These are phyloP conservation scores for Durusdinium trenchii DNA, from an alignment of 73 alveolate genomes.

Conservation along the genomic window DNA sequence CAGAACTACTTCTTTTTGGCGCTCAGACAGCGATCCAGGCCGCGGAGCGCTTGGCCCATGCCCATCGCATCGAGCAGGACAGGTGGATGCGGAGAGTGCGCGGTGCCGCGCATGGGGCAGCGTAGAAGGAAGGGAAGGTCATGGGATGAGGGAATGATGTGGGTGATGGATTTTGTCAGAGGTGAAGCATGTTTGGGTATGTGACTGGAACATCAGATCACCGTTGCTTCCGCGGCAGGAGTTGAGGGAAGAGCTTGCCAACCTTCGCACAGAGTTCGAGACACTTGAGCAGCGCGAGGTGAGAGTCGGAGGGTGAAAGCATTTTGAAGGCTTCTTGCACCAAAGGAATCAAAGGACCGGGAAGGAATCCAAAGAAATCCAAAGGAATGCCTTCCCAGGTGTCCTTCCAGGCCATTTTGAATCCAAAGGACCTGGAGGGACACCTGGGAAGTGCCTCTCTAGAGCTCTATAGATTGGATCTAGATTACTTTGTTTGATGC, in stretches of 20 bases:
- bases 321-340: no score
- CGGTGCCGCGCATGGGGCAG: background rate
- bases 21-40: background rate
- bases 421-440: no score
- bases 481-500: no score
- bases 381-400: no score
- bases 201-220: background rate
- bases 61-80: background rate
- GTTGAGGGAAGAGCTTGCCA: conserved; percentile 40
- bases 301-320: no score
- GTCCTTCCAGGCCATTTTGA: no score
- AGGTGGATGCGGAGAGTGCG: background rate
- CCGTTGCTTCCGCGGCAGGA: background rate
- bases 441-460: no score
- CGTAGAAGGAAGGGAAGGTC: background rate
- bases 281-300: conserved; percentile 56
- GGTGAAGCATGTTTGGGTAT: background rate
- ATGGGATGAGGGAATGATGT: background rate
- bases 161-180: background rate
- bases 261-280: conserved; percentile 20
- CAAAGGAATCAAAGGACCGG: no score
- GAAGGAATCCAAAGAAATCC: no score
- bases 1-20: background rate
- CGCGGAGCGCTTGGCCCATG: conserved; percentile 21
- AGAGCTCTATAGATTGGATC: no score